Evolutionary conservation across 1,284 basidiomycete genomes (phyloP).

Genomic region (Gomphus sp.): DNA sequence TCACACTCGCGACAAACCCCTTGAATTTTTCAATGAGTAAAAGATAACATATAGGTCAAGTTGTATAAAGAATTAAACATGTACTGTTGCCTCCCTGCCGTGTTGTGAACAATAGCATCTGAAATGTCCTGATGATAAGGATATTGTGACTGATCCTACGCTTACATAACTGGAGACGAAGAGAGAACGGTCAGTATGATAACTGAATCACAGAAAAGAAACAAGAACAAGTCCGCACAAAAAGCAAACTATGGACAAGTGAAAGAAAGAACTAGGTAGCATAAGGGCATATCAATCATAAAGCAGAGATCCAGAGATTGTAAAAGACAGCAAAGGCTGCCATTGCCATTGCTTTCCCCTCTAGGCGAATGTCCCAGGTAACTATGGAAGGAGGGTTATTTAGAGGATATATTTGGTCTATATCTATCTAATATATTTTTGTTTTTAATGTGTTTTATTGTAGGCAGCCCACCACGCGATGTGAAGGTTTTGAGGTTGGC

Average conservation of each 20-base stretch:
- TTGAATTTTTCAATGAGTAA: conserved; percentile 69
- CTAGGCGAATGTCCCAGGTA: too few species aligned
- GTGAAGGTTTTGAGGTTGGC: too few species aligned
- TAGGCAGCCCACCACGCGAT: too few species aligned
- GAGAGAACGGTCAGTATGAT: background rate
- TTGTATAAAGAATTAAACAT: background rate
- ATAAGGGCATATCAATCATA: background rate
- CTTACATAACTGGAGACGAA: background rate
- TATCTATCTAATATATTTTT: too few species aligned
- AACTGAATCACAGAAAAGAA: background rate
- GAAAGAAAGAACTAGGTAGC: background rate
- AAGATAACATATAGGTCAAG: background rate
- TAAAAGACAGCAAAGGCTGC: background rate
- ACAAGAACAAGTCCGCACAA: background rate
- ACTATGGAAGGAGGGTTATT: too few species aligned
- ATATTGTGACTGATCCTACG: conserved; percentile 1
- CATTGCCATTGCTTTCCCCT: too few species aligned
- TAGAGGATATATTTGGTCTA: too few species aligned
- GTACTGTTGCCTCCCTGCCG: background rate
- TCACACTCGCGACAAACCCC: conserved; percentile 44
- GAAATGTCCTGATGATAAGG: conserved; percentile 6
- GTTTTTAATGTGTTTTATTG: too few species aligned
- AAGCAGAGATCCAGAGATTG: background rate
- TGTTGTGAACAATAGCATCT: background rate
- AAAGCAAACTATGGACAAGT: background rate